Evolutionary conservation across 352 stramenopile genomes (phyloP).

Genomic region (Thalassiosira livingstoniorum): DNA sequence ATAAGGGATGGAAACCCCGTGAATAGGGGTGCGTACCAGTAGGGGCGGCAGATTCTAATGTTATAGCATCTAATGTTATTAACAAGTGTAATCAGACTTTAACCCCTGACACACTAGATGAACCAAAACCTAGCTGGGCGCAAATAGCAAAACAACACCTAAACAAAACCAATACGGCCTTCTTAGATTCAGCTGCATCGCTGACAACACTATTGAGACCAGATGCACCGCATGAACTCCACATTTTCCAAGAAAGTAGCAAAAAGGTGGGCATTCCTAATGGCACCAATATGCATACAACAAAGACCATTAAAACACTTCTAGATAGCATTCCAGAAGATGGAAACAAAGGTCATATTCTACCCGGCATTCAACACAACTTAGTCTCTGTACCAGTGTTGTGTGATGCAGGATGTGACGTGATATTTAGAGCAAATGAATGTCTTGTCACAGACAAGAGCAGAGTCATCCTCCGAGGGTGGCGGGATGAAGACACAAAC

Average conservation of each 20-base stretch:
- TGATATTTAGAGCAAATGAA: slow-evolving; percentile 7
- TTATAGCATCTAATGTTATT: neutral
- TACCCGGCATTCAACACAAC: neutral
- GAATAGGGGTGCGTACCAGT: neutral
- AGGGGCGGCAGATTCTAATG: neutral
- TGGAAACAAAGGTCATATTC: neutral
- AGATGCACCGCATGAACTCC: too few species aligned
- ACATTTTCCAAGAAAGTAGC: neutral
- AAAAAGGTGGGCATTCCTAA: neutral
- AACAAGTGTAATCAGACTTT: neutral
- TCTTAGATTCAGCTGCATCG: too few species aligned
- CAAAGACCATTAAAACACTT: neutral
- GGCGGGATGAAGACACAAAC: neutral
- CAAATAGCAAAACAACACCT: neutral
- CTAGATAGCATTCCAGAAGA: neutral
- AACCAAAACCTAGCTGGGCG: neutral
- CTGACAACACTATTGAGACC: too few species aligned
- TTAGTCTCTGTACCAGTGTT: neutral
- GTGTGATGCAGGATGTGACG: slow-evolving; percentile 9
- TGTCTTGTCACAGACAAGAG: neutral
- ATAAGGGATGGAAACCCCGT: neutral
- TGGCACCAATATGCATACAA: neutral
- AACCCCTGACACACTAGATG: neutral
- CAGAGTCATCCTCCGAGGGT: slow-evolving; percentile 1
- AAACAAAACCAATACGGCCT: neutral